A percentile compares a stretch with the other conserved stretches of the same genome.
Evolutionary conservation across 1,139 yeast species (phyloP).

Genomic region (Diutina ranongensis): DNA sequence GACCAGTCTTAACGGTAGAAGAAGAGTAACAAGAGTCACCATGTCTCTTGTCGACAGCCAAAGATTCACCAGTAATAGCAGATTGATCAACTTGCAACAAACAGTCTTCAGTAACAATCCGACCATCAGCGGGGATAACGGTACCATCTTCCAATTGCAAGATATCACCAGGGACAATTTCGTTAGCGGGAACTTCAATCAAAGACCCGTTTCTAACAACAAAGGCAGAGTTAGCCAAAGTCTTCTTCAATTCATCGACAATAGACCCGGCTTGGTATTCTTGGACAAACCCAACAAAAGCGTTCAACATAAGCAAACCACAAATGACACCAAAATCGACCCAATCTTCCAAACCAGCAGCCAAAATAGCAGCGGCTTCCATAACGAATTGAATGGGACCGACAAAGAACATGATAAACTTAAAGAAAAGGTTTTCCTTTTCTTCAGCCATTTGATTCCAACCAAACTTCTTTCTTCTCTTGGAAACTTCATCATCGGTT

Average conservation of each 20-base stretch:
- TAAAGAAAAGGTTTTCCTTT: conserved; percentile 68
- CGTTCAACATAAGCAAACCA: conserved; percentile 80
- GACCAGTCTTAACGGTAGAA: conserved; percentile 95
- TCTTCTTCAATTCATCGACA: conserved; percentile 89
- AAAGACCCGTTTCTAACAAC: conserved; percentile 79
- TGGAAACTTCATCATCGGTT: conserved; percentile 66
- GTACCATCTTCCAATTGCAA: conserved; percentile 90
- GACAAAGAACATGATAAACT: conserved; percentile 86
- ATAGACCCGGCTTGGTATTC: conserved; percentile 97
- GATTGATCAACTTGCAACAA: conserved; percentile 94
- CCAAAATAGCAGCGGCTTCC: conserved; percentile 97
- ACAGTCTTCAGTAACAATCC: conserved; percentile 79
- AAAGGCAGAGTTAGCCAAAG: conserved; percentile 79
- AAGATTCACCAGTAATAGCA: conserved; percentile 96
- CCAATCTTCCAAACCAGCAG: conserved; percentile 98
- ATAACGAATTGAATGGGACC: conserved; percentile 99
- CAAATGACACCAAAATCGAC: conserved; percentile 97
- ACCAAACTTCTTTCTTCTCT: conserved; percentile 91
- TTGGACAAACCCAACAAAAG: conserved; percentile 92
- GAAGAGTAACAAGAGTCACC: conserved; percentile 91
- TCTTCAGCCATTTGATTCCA: conserved; percentile 93
- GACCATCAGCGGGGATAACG: conserved; percentile 93
- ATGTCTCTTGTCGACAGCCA: conserved; percentile 86
- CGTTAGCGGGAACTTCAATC: conserved; percentile 65
- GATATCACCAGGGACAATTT: conserved; percentile 89